Percentiles rank a stretch among this genome's conserved stretches.
phyloP scores from a whole-genome alignment of 176 grass and related monocot genomes.

The Triticum urartu region DNA sequence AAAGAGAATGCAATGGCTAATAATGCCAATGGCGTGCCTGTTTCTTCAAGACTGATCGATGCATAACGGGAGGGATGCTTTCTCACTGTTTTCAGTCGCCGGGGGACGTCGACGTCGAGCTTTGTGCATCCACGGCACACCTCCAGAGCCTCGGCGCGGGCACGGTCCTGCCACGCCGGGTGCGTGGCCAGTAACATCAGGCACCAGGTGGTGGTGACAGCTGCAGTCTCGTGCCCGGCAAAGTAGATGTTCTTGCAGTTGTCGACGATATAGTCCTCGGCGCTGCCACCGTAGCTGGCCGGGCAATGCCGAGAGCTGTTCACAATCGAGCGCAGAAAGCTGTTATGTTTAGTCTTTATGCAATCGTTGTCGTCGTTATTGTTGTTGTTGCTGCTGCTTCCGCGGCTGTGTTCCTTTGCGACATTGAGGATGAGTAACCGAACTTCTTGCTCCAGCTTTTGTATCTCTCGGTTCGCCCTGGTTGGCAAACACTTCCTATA shows the following conservation, averaged over 20 bases:
- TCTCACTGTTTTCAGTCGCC: conserved; percentile 50
- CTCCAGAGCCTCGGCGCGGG: conserved; percentile 45
- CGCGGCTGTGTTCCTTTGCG: conserved; percentile 37
- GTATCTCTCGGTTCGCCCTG: conserved; percentile 58
- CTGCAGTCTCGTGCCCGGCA: conserved; percentile 49
- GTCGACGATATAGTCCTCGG: conserved; percentile 50
- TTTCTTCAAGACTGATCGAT: background rate
- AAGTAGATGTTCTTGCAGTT: conserved; percentile 88
- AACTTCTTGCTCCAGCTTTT: conserved; percentile 44
- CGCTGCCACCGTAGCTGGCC: background rate
- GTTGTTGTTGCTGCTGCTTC: background rate
- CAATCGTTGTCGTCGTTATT: background rate
- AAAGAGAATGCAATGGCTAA: background rate
- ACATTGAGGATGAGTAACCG: conserved; percentile 43
- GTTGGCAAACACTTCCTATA: conserved; percentile 50
- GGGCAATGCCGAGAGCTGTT: conserved; percentile 27
- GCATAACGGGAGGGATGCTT: background rate
- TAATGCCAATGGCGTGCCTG: background rate
- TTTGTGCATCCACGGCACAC: background rate
- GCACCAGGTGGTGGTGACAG: conserved; percentile 59
- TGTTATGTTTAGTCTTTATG: background rate
- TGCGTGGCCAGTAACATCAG: conserved; percentile 68
- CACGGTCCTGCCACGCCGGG: conserved; percentile 54
- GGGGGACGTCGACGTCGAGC: conserved; percentile 40
- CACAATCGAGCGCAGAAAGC: conserved; percentile 53